Evolutionary conservation across 306 rosid species (phyloP).

Genomic region (Quercus engelmannii): DNA sequence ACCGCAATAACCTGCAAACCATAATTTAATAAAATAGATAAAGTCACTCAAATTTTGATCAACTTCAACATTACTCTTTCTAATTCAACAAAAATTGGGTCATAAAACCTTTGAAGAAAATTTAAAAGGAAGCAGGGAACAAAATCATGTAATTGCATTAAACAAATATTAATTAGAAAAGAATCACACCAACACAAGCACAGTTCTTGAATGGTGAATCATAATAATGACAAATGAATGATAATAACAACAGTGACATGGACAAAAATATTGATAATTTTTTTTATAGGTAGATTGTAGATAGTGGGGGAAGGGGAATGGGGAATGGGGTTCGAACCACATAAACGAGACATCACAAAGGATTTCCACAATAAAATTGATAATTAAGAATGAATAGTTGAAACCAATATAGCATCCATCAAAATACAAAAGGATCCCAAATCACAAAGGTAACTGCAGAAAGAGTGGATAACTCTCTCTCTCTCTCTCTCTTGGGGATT

Average conservation of each 20-base stretch:
- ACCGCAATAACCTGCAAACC: slow-evolving; percentile 69
- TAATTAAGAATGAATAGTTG: not conserved
- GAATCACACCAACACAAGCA: not conserved
- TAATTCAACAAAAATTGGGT: not conserved
- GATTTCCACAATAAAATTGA: not conserved
- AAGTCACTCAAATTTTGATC: not conserved
- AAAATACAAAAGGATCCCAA: not conserved
- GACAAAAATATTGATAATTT: not conserved
- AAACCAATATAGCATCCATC: not conserved
- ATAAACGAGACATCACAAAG: too few species aligned
- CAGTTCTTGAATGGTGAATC: not conserved
- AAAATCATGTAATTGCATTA: not conserved
- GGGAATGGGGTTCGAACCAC: too few species aligned
- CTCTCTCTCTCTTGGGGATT: too few species aligned
- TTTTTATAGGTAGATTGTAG: too few species aligned
- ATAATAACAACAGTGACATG: not conserved
- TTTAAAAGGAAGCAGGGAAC: not conserved
- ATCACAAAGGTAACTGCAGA: not conserved
- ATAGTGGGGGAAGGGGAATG: too few species aligned
- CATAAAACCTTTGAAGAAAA: not conserved
- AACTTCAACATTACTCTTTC: not conserved
- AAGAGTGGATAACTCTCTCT: not conserved
- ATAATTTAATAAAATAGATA: not conserved
- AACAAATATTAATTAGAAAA: not conserved
- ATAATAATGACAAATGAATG: not conserved